Evolutionary conservation across 2,329 filamentous ascomycete genomes (phyloP).

Genomic region (Aspergillus aculeatinus): DNA sequence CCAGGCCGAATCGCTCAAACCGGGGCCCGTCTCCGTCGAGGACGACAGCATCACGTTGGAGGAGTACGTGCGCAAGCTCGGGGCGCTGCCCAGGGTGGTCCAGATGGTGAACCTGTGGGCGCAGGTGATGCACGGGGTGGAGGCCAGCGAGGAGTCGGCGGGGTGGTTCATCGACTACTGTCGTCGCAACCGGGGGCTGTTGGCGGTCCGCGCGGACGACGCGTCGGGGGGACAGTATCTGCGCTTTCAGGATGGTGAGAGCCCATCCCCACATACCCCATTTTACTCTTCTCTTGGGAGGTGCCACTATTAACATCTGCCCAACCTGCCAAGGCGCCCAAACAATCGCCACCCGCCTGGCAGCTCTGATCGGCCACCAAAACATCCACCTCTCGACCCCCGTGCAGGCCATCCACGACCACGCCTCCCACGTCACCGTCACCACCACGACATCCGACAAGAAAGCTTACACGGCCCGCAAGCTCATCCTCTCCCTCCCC

Average conservation of each 20-base stretch:
- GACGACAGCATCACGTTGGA: constrained; percentile 38
- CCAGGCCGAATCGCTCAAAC: constrained; percentile 32
- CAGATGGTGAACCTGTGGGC: constrained; percentile 41
- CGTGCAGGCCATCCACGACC: constrained; percentile 1
- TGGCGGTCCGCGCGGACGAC: constrained; percentile 39
- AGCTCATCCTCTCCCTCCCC: constrained; percentile 51
- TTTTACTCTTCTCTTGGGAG: not conserved
- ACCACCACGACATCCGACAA: constrained; percentile 1
- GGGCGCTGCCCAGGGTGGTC: constrained; percentile 29
- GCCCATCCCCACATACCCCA: not conserved
- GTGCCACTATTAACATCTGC: no score
- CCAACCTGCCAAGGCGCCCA: constrained; percentile 1
- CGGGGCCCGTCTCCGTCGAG: constrained; percentile 17
- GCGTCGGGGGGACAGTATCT: constrained; percentile 38
- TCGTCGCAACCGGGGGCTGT: constrained; percentile 34
- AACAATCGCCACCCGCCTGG: constrained; percentile 8
- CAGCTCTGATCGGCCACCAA: not conserved
- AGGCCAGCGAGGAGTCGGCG: constrained; percentile 39
- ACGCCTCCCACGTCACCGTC: constrained; percentile 2
- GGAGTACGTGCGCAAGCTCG: constrained; percentile 36
- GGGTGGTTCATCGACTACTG: constrained; percentile 44
- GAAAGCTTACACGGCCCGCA: constrained; percentile 19
- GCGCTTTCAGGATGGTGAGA: constrained; percentile 26
- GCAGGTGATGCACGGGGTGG: constrained; percentile 40
- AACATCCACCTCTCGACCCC: not conserved